Base-by-base conservation (phyloP, 768 basidiomycete species). In the Cystofilobasidium macerans region DNA sequence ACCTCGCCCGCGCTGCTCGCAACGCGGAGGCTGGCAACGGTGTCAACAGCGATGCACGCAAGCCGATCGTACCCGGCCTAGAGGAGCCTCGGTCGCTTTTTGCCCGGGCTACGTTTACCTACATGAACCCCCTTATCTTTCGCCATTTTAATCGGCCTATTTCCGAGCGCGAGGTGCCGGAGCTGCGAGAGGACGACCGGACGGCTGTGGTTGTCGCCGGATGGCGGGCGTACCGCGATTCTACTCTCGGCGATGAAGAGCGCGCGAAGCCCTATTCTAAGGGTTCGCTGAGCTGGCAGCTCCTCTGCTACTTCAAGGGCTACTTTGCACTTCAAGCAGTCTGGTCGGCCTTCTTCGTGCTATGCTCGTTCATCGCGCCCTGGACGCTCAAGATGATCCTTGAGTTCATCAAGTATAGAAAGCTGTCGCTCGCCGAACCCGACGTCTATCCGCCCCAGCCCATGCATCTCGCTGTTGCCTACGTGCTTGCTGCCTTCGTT, bases 321-420 rank as follows among this genome's bases (percentile, higher is more conserved):
- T 57, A 68, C 36, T 53, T 68, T 35, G 42, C 30, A 11, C 53
- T 61, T 7, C 62, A 60, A 28, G 38, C n/a, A 12, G 63, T 69
- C 26, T 73, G 64, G 59, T 42, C 68, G 0, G 58, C 70, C 36
- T 13, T 75, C n/a, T 74, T 72, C 51, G 75, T 77, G 64, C 68
- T 68, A 14, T 64, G 77, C 24, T 70, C 73, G 61, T 77, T 75
- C 57, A 70, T 77, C n/a, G 76, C 78, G 16, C 76, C 78, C 1
- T 67, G 74, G 14, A 76, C 76, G 45, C 72, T 79, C 38, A 75
- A 77, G 47, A 70, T 75, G 0, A 69, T 79, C 28, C 70, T 79
- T 7, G 62, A 73, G 38, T 76, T 72, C 62, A 71, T 78, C 61
- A 75, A 71, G 32, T 71, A 73, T 8, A 70, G 76, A 0, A 70